Conservation (phyloP, 495 filamentous ascomycete species). For the Polyplosphaeria fusca region DNA sequence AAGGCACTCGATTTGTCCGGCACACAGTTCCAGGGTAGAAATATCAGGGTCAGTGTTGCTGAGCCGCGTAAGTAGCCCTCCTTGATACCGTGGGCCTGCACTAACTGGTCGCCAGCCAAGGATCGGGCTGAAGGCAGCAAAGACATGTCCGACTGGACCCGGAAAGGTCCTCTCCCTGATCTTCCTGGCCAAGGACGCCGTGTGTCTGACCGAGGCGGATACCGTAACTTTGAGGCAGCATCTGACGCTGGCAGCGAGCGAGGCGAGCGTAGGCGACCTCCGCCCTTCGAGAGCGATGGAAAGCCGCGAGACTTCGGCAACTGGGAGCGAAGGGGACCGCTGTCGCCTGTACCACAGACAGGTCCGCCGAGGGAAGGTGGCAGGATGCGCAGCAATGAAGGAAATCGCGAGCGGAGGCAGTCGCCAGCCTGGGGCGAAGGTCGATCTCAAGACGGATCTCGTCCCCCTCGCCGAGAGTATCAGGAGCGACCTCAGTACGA, state of each 20-base stretch:
- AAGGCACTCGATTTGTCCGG: constrained; percentile 81
- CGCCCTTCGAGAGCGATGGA: constrained; percentile 62
- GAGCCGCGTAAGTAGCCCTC: constrained; percentile 66
- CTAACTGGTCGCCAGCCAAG: constrained; percentile 61
- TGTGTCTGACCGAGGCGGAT: constrained; percentile 44
- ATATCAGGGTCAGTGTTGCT: constrained; percentile 81
- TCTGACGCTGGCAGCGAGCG: constrained; percentile 51
- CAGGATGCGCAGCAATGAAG: constrained; percentile 65
- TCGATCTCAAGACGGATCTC: constrained; percentile 67
- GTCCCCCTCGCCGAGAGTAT: constrained; percentile 79
- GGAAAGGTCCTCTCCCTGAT: constrained; percentile 83
- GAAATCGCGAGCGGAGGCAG: constrained; percentile 58
- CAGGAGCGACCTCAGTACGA: constrained; percentile 59
- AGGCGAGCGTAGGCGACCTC: constrained; percentile 44
- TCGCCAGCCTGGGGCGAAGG: constrained; percentile 88
- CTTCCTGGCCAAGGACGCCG: constrained; percentile 52
- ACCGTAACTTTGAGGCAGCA: constrained; percentile 39
- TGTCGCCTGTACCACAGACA: constrained; percentile 66
- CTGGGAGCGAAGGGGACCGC: constrained; percentile 94
- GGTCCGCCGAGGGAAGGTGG: constrained; percentile 62
- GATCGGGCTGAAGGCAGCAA: constrained; percentile 63
- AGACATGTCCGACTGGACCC: constrained; percentile 77
- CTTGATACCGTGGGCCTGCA: constrained; percentile 18
- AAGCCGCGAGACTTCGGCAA: constrained; percentile 83
- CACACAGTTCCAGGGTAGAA: constrained; percentile 75